Evolutionary conservation across 1,284 basidiomycete genomes (phyloP).

Genomic region (Ustilago xerochloae): DNA sequence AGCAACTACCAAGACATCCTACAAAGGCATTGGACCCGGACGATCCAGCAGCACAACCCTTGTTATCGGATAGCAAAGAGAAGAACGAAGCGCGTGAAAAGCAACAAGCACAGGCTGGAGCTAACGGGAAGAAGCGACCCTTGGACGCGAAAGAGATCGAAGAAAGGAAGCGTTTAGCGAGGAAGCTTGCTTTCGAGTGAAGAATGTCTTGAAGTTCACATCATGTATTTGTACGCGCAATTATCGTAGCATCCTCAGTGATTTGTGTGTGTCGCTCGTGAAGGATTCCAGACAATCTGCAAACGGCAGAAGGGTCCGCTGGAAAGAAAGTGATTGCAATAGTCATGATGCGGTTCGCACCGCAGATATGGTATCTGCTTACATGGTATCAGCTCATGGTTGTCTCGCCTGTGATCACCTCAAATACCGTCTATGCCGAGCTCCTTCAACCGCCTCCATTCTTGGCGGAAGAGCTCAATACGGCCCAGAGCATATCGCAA

Average conservation of each 20-base stretch:
- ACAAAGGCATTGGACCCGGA: constrained; percentile 41
- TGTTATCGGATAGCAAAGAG: constrained; percentile 52
- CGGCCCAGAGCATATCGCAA: constrained; percentile 61
- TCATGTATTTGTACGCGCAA: constrained; percentile 4
- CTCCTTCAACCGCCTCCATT: constrained; percentile 41
- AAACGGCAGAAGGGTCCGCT: too few species aligned
- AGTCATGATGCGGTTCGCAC: too few species aligned
- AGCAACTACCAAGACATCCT: constrained; percentile 57
- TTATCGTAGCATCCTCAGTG: background rate
- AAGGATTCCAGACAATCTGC: too few species aligned
- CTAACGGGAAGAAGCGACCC: constrained; percentile 38
- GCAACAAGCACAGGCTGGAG: constrained; percentile 3
- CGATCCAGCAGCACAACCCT: constrained; percentile 35
- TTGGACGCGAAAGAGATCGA: constrained; percentile 55
- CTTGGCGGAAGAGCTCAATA: constrained; percentile 61
- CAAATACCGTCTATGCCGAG: constrained; percentile 34
- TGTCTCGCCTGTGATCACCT: background rate
- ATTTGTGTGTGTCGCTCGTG: too few species aligned
- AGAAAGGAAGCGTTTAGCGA: constrained; percentile 56
- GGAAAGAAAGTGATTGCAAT: background rate
- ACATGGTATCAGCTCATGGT: too few species aligned
- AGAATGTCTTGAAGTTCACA: background rate
- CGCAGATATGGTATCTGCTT: too few species aligned
- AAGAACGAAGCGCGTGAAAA: constrained; percentile 49
- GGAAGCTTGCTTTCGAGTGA: constrained; percentile 55